Conservation (phyloP, 2,329 filamentous ascomycete genomes). For the Aspergillus uvarum region DNA sequence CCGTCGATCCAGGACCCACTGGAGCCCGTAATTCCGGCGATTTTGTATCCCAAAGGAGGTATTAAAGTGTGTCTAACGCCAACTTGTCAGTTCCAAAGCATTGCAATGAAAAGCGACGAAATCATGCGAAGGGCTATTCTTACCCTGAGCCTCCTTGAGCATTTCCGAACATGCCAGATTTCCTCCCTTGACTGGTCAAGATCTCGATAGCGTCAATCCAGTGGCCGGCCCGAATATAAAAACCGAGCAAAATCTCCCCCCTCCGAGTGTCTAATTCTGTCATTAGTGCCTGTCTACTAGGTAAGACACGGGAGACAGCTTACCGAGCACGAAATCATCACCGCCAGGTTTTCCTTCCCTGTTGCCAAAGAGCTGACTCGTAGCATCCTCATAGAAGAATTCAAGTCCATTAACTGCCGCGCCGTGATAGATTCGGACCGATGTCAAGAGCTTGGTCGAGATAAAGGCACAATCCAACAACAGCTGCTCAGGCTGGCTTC, state of each 20-base stretch:
- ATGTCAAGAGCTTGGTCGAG: slow-evolving; percentile 71
- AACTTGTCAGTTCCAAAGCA: slow-evolving; percentile 10
- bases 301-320: slow-evolving; percentile 32
- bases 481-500: slow-evolving; percentile 68
- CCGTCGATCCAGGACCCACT: slow-evolving; percentile 80
- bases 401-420: slow-evolving; percentile 79
- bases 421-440: slow-evolving; percentile 75
- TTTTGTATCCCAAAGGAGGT: slow-evolving; percentile 81
- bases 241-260: slow-evolving; percentile 85
- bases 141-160: slow-evolving; percentile 76
- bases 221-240: slow-evolving; percentile 73
- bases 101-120: not conserved
- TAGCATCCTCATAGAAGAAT: slow-evolving; percentile 86
- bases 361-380: slow-evolving; percentile 83
- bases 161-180: slow-evolving; percentile 83
- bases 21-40: slow-evolving; percentile 84
- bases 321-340: slow-evolving; percentile 75
- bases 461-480: slow-evolving; percentile 69
- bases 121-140: slow-evolving; percentile 40
- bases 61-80: slow-evolving; percentile 74
- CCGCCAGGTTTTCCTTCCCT: slow-evolving; percentile 68
- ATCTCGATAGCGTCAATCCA: slow-evolving; percentile 89
- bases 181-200: slow-evolving; percentile 82
- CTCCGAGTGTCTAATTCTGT: slow-evolving; percentile 66
- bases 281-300: slow-evolving; percentile 19